These are phyloP conservation scores for Didymellaceae sp. DNA, from an alignment of 2,329 filamentous ascomycete species.

Conservation along the genomic window DNA sequence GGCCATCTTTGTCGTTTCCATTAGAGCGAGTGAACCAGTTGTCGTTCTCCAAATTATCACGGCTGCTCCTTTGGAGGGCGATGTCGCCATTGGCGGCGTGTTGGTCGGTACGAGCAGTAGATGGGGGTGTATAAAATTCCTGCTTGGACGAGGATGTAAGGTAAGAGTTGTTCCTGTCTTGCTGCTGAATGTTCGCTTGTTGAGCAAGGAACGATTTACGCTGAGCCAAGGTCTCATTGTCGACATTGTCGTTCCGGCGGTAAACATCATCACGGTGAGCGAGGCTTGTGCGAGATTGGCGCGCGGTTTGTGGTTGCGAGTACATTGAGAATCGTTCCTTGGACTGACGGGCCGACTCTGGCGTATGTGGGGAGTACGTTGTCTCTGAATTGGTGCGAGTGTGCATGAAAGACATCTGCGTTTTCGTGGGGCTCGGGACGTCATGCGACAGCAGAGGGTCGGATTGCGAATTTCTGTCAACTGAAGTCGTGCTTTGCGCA, in stretches of 20 bases:
- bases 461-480: slow-evolving; percentile 42
- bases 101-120: slow-evolving; percentile 25
- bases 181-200: slow-evolving; percentile 44
- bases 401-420: slow-evolving; percentile 77
- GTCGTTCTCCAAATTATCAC: slow-evolving; percentile 50
- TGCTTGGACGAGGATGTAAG: slow-evolving; percentile 39
- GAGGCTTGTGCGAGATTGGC: slow-evolving; percentile 48
- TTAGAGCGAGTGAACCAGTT: slow-evolving; percentile 59
- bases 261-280: slow-evolving; percentile 42
- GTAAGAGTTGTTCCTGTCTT: slow-evolving; percentile 36
- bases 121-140: slow-evolving; percentile 39
- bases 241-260: slow-evolving; percentile 31
- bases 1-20: slow-evolving; percentile 27
- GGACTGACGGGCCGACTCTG: slow-evolving; percentile 61
- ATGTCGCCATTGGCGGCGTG: slow-evolving; percentile 35
- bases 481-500: slow-evolving; percentile 51
- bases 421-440: slow-evolving; percentile 43
- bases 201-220: slow-evolving; percentile 43
- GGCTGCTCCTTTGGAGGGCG: slow-evolving; percentile 36
- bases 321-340: slow-evolving; percentile 57
- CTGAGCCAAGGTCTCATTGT: slow-evolving; percentile 42
- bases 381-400: slow-evolving; percentile 72
- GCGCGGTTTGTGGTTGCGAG: slow-evolving; percentile 43
- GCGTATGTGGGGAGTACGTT: slow-evolving; percentile 59
- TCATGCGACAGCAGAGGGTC: slow-evolving; percentile 39